phyloP scores from a whole-genome alignment of 805 yeast genomes.

The Candida gorgasii region DNA sequence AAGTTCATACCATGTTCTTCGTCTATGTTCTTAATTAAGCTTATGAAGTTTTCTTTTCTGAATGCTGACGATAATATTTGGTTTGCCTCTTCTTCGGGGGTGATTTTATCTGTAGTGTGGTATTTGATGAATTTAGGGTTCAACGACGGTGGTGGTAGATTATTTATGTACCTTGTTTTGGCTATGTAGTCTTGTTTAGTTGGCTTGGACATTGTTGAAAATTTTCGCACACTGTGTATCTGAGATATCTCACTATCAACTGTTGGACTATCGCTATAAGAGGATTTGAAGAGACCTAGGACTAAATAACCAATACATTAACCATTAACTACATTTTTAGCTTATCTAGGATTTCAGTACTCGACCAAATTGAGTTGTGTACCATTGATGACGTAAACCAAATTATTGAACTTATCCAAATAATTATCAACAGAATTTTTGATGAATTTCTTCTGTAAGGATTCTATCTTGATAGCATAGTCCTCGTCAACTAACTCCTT shows the following conservation, averaged over 20 bases:
- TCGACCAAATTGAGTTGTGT: constrained; percentile 7
- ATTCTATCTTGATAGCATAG: constrained; percentile 12
- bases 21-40: constrained; percentile 56
- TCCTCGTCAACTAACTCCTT: constrained; percentile 1
- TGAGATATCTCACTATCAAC: not conserved
- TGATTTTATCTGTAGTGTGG: constrained; percentile 34
- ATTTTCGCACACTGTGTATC: constrained; percentile 1
- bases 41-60: constrained; percentile 69
- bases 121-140: constrained; percentile 81
- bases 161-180: constrained; percentile 78
- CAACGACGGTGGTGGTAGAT: constrained; percentile 89
- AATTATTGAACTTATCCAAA: constrained; percentile 13
- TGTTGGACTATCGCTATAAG: not conserved
- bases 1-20: constrained; percentile 74
- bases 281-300: too few species aligned
- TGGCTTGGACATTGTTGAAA: constrained; percentile 22
- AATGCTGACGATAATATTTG: constrained; percentile 69
- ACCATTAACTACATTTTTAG: too few species aligned
- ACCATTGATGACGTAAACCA: constrained; percentile 16
- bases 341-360: too few species aligned
- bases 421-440: constrained; percentile 9
- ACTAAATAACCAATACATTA: too few species aligned
- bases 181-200: constrained; percentile 78
- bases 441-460: constrained; percentile 12
- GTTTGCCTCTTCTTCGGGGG: constrained; percentile 40